phyloP scores from a whole-genome alignment of 306 rosid genomes.

The Pterocarpus santalinus region DNA sequence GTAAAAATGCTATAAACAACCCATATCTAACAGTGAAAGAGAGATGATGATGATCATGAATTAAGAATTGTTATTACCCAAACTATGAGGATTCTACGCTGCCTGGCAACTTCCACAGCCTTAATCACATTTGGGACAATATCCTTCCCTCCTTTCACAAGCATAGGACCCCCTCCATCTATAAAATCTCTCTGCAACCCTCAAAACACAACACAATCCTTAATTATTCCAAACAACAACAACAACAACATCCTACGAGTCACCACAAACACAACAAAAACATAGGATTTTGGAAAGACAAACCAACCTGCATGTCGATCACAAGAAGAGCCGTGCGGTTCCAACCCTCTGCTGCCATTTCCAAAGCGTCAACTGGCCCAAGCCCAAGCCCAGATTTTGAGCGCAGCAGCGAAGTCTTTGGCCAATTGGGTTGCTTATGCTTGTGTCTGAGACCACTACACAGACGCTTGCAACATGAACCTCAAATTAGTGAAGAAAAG shows the following conservation, averaged over 20 bases:
- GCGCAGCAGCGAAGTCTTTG: conserved; percentile 28
- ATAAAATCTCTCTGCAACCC: conserved; percentile 74
- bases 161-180: conserved; percentile 58
- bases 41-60: neutral
- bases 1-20: neutral
- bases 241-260: neutral
- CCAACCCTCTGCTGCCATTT: conserved; percentile 60
- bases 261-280: neutral
- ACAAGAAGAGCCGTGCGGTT: conserved; percentile 75
- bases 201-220: conserved; percentile 32
- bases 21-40: neutral
- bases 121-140: conserved; percentile 75
- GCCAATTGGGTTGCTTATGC: conserved; percentile 26
- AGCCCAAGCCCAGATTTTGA: conserved; percentile 43
- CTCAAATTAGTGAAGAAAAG: conserved; percentile 16
- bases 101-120: conserved; percentile 74
- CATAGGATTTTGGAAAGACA: conserved; percentile 4
- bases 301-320: conserved; percentile 83
- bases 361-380: conserved; percentile 30
- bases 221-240: conserved; percentile 6
- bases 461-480: conserved; percentile 10
- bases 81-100: conserved; percentile 71
- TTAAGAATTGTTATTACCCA: conserved; percentile 62
- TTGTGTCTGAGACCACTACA: conserved; percentile 28
- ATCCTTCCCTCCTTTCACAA: conserved; percentile 70